Base-by-base conservation (phyloP, 495 filamentous ascomycete species). In the Aeminium ludgeri region DNA sequence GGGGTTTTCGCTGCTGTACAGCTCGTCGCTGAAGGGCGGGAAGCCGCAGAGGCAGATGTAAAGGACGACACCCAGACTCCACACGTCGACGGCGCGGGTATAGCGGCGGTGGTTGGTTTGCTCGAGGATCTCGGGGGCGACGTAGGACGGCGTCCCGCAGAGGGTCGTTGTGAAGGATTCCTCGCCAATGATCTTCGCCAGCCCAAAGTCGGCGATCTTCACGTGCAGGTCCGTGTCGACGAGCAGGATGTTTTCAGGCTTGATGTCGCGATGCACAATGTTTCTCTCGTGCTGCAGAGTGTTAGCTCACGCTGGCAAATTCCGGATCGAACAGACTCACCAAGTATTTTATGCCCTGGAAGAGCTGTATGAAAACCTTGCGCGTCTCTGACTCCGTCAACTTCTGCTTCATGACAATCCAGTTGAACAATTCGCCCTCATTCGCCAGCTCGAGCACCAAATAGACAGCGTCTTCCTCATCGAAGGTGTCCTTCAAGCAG, bases 11-110 rank as follows among this genome's bases (percentile, higher is more conserved):
- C 58, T 42, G 4, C 74, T 80, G 51, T 71, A 80, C 0, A 96
- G 74, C 59, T 99, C 91, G 48, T 96, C 91, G 2, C 79, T 86
- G 63, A 99, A 99, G 0, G 91, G 91, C 3, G 91, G 89, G 51
- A 96, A 99, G 3, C 91, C 91, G 55, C 91, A 99, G 11, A 99
- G 74, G 55, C 86, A 96, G 49, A 99, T 96, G 59, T 99, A 99
- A 16, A 99, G 72, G n/a, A 96, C 91, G 8, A 99, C 91, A 10
- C 91, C 91, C 12, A 96, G 72, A 0, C 86, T 92, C 91, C 91
- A 99, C 38, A 96, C 68, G 59, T 99, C 91, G 19, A 96, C 91
- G 11, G 87, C 86, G 48, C 84, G 85, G 28, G 84, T 91, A 59
- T 99, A 99, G 54, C 78, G 79, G 35, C 91, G 76, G 35, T 81